These are phyloP conservation scores for Infundibulicybe gibba DNA, from an alignment of 768 basidiomycete genomes.

Conservation along the genomic window DNA sequence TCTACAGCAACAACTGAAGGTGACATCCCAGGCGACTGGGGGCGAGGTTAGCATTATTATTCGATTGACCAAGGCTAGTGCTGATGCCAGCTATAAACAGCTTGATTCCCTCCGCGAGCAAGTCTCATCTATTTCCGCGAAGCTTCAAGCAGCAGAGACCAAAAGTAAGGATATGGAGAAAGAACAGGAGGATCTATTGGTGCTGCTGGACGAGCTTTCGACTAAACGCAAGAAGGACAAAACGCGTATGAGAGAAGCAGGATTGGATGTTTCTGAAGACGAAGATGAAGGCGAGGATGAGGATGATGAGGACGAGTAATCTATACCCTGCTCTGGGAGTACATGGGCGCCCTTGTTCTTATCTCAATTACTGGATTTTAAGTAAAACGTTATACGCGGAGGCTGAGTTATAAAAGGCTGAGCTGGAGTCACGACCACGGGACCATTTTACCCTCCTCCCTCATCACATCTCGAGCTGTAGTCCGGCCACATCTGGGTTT, in stretches of 20 bases:
- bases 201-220: conserved; percentile 88
- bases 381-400: too few relatives aligned
- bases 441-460: too few relatives aligned
- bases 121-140: conserved; percentile 39
- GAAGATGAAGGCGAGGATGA: conserved; percentile 76
- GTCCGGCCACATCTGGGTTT: too few relatives aligned
- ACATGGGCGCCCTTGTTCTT: background rate
- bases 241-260: conserved; percentile 63
- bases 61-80: background rate
- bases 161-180: conserved; percentile 85
- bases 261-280: conserved; percentile 90
- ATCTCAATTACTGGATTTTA: background rate
- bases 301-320: conserved; percentile 25
- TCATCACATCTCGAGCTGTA: too few relatives aligned
- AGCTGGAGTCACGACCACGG: too few relatives aligned
- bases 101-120: conserved; percentile 41
- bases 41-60: conserved; percentile 32
- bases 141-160: conserved; percentile 51
- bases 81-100: conserved; percentile 20
- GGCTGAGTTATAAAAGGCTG: too few relatives aligned
- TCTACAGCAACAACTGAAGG: conserved; percentile 59
- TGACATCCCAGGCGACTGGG: conserved; percentile 21
- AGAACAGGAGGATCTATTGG: conserved; percentile 94
- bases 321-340: conserved; percentile 4
- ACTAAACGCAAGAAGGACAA: conserved; percentile 87